Evolutionary conservation across 108 stramenopile species (phyloP).

Genomic region (Cyclotella kingstonii): DNA sequence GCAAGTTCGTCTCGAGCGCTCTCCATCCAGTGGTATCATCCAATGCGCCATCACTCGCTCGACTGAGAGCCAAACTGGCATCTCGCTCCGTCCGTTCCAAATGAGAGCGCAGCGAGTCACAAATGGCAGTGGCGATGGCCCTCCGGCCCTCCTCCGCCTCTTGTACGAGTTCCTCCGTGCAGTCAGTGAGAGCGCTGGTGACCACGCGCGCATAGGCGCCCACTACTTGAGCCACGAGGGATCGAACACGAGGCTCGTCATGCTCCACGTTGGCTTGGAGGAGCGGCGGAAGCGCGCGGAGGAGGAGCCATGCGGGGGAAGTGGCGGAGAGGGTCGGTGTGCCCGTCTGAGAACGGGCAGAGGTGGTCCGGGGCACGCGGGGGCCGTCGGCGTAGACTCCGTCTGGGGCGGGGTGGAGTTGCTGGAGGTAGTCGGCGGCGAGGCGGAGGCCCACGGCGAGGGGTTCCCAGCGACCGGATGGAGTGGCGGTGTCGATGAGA

Average conservation of each 20-base stretch:
- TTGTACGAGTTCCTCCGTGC: constrained; percentile 1
- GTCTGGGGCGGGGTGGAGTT: constrained; percentile 12
- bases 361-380: constrained; percentile 53
- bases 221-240: constrained; percentile 75
- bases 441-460: constrained; percentile 78
- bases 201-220: constrained; percentile 60
- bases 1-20: constrained; percentile 92
- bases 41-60: constrained; percentile 76
- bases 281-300: constrained; percentile 43
- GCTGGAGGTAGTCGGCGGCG: constrained; percentile 51
- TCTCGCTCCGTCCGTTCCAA: constrained; percentile 14
- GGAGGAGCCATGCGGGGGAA: neutral
- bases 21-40: constrained; percentile 99
- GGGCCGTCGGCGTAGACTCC: constrained; percentile 84
- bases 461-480: constrained; percentile 62
- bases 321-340: neutral
- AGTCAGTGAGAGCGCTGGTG: constrained; percentile 9
- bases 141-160: constrained; percentile 29
- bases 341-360: neutral
- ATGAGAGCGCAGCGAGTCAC: constrained; percentile 17
- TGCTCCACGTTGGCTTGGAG: constrained; percentile 69
- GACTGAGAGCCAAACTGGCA: constrained; percentile 10
- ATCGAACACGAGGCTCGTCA: constrained; percentile 75
- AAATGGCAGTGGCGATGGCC: constrained; percentile 21
- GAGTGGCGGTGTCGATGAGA: neutral